phyloP scores from a whole-genome alignment of 306 rosid genomes.

The Prunus salicina region DNA sequence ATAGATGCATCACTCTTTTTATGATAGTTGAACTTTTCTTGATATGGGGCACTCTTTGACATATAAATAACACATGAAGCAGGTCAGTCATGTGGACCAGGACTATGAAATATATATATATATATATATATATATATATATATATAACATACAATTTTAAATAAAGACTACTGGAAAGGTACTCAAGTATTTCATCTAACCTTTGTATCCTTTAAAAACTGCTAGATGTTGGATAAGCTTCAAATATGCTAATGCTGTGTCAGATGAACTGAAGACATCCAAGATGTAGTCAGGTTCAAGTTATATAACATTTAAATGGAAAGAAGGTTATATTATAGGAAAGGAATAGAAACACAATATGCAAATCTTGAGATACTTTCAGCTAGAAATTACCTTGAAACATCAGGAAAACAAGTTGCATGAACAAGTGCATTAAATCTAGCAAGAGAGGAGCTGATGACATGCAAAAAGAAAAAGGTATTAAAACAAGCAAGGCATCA shows the following conservation, averaged over 20 bases:
- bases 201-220: conserved; percentile 83
- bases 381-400: conserved; percentile 65
- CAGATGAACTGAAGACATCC: conserved; percentile 67
- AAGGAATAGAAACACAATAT: conserved; percentile 16
- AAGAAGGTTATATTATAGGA: conserved; percentile 2
- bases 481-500: conserved; percentile 12
- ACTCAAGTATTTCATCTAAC: conserved; percentile 46
- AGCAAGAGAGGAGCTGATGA: conserved; percentile 68
- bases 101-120: no score
- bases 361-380: conserved; percentile 22
- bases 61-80: no score
- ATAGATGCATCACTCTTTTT: no score
- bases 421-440: conserved; percentile 78
- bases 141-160: no score
- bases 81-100: no score
- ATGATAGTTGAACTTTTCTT: no score
- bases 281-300: conserved; percentile 18
- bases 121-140: no score
- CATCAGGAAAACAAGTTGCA: conserved; percentile 93
- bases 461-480: neutral
- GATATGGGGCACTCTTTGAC: no score
- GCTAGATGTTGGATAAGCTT: conserved; percentile 96
- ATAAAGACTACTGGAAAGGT: neutral
- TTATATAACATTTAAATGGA: neutral
- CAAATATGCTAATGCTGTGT: conserved; percentile 81